Percentiles rank a stretch among this genome's conserved stretches.
Conservation (phyloP, 495 filamentous ascomycete genomes). For the Beverwykella pulmonaria region DNA sequence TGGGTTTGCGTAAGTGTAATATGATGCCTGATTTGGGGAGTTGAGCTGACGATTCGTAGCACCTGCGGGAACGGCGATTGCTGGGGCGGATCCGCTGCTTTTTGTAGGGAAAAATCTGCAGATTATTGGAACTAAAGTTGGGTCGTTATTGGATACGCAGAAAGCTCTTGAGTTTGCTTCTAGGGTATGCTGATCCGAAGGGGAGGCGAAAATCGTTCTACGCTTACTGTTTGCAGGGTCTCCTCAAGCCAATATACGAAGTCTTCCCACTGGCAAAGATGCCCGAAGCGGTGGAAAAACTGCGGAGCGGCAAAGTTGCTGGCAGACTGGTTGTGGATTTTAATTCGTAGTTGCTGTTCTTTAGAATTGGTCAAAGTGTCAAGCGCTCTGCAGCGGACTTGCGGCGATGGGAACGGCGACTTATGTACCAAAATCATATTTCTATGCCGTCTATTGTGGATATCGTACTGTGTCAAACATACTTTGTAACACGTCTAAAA, state of each 20-base stretch:
- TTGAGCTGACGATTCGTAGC: too few species aligned
- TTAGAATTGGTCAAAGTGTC: too few species aligned
- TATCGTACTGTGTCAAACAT: neutral
- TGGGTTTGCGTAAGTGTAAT: conserved; percentile 39
- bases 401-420: too few species aligned
- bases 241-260: conserved; percentile 45
- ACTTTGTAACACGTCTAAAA: conserved; percentile 43
- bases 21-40: neutral
- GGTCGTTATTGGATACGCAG: conserved; percentile 52
- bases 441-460: neutral
- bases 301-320: conserved; percentile 50
- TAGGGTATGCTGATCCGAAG: conserved; percentile 11
- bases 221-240: conserved; percentile 39
- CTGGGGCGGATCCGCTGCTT: conserved; percentile 49
- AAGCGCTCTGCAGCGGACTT: too few species aligned
- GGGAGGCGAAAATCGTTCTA: neutral
- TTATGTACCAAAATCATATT: too few species aligned
- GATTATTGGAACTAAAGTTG: conserved; percentile 54
- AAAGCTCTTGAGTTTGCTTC: conserved; percentile 53
- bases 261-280: conserved; percentile 39
- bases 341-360: conserved; percentile 43
- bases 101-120: conserved; percentile 52
- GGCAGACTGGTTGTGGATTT: conserved; percentile 57
- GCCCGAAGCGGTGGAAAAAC: conserved; percentile 45
- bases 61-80: conserved; percentile 16